Percentiles rank a stretch among this genome's conserved stretches.
These are phyloP conservation scores for Diaporthe sp. DNA, from an alignment of 2,329 filamentous ascomycete genomes.

Conservation along the genomic window DNA sequence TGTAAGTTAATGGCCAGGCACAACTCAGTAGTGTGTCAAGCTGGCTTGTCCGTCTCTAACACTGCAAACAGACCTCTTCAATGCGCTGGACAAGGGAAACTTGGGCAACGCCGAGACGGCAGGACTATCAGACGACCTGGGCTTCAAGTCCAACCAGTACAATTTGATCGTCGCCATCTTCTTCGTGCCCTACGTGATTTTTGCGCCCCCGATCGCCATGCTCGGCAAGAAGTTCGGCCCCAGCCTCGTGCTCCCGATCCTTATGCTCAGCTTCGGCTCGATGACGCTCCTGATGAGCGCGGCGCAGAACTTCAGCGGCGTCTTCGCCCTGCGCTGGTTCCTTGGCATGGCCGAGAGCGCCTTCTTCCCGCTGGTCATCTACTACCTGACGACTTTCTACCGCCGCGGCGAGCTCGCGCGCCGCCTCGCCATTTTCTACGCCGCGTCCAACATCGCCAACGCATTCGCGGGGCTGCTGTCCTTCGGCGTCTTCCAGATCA, in stretches of 20 bases:
- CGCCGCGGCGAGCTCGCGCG: slow-evolving; percentile 76
- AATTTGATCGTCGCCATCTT: slow-evolving; percentile 77
- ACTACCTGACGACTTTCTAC: slow-evolving; percentile 73
- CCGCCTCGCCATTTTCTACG: slow-evolving; percentile 73
- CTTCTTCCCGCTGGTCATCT: slow-evolving; percentile 75
- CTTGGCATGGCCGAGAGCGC: slow-evolving; percentile 75
- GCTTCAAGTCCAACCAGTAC: slow-evolving; percentile 72
- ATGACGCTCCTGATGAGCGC: slow-evolving; percentile 70
- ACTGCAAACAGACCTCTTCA: slow-evolving; percentile 51
- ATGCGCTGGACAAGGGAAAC: slow-evolving; percentile 61
- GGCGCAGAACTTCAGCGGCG: slow-evolving; percentile 69
- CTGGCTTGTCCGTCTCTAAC: neutral
- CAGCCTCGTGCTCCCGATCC: slow-evolving; percentile 66
- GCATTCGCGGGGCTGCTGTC: slow-evolving; percentile 71
- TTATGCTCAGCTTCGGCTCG: slow-evolving; percentile 76
- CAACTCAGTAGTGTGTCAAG: neutral
- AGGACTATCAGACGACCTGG: slow-evolving; percentile 61
- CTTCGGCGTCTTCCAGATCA: slow-evolving; percentile 60
- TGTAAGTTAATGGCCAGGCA: slow-evolving; percentile 39
- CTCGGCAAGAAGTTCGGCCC: slow-evolving; percentile 76
- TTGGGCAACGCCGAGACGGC: slow-evolving; percentile 68
- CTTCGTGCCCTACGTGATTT: slow-evolving; percentile 79
- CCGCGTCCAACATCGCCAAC: slow-evolving; percentile 71
- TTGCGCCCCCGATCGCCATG: slow-evolving; percentile 72
- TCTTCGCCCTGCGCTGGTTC: slow-evolving; percentile 77